These are phyloP conservation scores for Diplosphaera chodatii DNA, from an alignment of 139 green algal genomes.

Conservation along the genomic window DNA sequence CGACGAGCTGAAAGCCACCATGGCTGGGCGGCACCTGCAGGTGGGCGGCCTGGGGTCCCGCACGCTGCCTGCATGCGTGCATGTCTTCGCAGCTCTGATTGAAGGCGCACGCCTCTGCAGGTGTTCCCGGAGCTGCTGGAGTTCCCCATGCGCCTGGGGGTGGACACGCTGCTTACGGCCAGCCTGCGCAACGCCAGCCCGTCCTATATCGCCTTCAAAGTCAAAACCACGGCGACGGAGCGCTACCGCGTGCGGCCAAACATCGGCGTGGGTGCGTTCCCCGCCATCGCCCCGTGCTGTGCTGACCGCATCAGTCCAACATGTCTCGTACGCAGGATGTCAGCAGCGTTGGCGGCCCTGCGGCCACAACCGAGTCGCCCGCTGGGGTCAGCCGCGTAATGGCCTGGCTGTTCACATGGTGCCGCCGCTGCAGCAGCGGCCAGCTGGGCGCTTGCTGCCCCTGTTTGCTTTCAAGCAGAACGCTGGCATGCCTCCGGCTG, in stretches of 20 bases:
- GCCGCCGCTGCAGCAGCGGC: too few species aligned
- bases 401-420: too few species aligned
- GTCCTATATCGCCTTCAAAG: neutral
- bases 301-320: neutral
- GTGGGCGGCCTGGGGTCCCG: too few species aligned
- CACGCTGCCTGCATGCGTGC: too few species aligned
- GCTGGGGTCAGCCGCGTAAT: too few species aligned
- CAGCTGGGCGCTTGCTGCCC: too few species aligned
- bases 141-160: neutral
- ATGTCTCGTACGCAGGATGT: neutral
- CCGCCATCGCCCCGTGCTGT: neutral
- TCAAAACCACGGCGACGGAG: neutral
- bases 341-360: neutral
- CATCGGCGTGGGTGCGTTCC: neutral
- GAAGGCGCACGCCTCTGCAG: neutral
- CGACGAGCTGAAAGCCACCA: neutral
- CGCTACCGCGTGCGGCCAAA: neutral
- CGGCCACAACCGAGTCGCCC: neutral
- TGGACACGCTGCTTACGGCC: neutral
- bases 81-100: too few species aligned
- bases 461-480: too few species aligned
- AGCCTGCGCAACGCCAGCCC: neutral
- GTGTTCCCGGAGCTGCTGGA: slow-evolving; percentile 1
- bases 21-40: neutral
- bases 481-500: too few species aligned